A percentile compares a stretch with the other conserved stretches of the same genome.
phyloP scores from a whole-genome alignment of 768 basidiomycete species.

The Xerocomus brunneocitrinus region DNA sequence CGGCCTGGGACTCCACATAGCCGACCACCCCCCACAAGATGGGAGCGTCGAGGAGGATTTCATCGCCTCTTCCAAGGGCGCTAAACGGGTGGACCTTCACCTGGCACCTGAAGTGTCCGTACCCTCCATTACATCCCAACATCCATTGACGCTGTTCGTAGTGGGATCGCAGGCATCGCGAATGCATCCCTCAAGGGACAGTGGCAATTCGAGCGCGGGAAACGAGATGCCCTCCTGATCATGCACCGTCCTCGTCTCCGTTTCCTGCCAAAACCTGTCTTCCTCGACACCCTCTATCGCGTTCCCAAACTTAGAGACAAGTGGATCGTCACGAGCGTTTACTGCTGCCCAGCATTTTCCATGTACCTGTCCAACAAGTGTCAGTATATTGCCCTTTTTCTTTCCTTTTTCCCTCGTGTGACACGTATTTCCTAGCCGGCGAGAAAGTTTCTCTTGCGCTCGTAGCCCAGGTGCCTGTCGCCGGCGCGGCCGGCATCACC shows the following conservation, averaged over 20 bases:
- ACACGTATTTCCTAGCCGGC: constrained; percentile 11
- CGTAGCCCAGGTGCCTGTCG: constrained; percentile 10
- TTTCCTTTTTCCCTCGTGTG: not conserved
- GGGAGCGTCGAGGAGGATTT: constrained; percentile 19
- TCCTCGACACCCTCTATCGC: constrained; percentile 24
- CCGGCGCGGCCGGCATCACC: constrained; percentile 1
- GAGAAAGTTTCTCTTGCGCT: constrained; percentile 25
- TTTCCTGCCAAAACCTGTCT: constrained; percentile 17
- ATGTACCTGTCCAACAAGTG: constrained; percentile 32
- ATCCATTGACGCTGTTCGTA: not conserved
- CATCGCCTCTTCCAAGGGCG: constrained; percentile 25
- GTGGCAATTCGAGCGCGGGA: constrained; percentile 32
- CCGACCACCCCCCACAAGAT: constrained; percentile 12
- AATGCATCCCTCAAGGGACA: constrained; percentile 31
- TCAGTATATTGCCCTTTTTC: not conserved
- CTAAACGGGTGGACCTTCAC: constrained; percentile 4
- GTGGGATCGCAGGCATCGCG: constrained; percentile 23
- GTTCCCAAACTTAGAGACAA: constrained; percentile 26
- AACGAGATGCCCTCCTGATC: constrained; percentile 33
- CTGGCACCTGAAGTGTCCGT: constrained; percentile 22
- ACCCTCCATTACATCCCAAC: not conserved
- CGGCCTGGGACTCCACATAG: not conserved
- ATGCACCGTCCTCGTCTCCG: constrained; percentile 28
- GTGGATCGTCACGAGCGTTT: constrained; percentile 30
- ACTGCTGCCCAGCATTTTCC: constrained; percentile 32